phyloP scores from a whole-genome alignment of 2,329 filamentous ascomycete species.

The Incumbomyces delicatus region DNA sequence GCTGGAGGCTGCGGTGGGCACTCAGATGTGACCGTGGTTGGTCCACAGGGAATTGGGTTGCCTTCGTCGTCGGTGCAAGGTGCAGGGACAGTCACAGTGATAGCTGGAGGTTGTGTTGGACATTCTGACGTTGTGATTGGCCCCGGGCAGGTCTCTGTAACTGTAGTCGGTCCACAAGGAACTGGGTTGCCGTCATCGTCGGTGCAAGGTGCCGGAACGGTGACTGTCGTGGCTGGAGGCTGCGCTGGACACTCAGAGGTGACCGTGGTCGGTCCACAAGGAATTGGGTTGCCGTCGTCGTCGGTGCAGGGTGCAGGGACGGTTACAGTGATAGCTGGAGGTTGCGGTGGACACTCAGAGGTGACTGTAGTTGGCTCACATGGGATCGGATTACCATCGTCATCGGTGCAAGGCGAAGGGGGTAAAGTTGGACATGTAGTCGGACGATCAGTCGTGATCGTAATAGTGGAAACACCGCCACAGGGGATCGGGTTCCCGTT shows the following conservation, averaged over 20 bases:
- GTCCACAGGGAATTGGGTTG: too few relatives aligned
- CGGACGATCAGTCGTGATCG: neutral
- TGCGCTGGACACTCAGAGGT: neutral
- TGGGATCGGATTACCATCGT: neutral
- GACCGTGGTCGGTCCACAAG: neutral
- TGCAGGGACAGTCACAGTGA: too few relatives aligned
- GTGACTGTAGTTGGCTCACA: neutral
- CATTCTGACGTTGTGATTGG: neutral
- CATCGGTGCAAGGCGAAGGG: neutral
- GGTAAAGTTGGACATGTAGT: neutral
- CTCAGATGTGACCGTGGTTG: neutral
- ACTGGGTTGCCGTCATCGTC: neutral
- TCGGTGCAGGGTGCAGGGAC: too few relatives aligned
- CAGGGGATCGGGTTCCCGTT: neutral
- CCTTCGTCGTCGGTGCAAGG: too few relatives aligned
- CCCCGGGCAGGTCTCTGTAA: neutral
- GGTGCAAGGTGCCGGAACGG: neutral
- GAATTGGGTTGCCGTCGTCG: too few relatives aligned
- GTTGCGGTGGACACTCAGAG: neutral
- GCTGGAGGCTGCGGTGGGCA: neutral
- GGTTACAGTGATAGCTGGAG: neutral
- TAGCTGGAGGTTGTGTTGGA: neutral
- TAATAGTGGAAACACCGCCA: neutral
- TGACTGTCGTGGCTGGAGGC: neutral
- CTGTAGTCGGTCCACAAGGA: neutral